Evolutionary conservation across 352 stramenopile species (phyloP), one percentile per base, ranked within the genome.

Genomic region (Phytophthora rubi): DNA sequence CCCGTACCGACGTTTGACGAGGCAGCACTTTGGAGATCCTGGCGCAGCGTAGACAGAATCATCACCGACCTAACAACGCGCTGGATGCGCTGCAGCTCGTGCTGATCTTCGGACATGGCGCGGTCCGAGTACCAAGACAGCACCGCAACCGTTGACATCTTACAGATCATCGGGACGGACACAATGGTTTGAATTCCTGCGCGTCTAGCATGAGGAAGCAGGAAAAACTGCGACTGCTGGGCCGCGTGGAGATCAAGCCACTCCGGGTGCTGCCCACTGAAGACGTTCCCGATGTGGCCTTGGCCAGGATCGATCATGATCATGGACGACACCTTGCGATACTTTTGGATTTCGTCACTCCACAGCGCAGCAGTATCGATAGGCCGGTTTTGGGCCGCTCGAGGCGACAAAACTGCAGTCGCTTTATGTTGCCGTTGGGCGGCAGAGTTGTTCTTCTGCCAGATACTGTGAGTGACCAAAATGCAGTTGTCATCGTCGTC

Each of bases 221-320:
- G 67, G 56, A 95, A 95, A 65, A 92, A 92, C 18, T 92, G 81
- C 3, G 74, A 83, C 58, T 95, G 87, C 47, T 83, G 73, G 0
- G 70, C 75, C 7, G 65, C 65, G 33, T 70, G 65, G 1, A 93
- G 52, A 33, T 82, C 79, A 28, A 95, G 70, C 84, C 86, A 93
- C 53, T 92, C 85, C 0, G 87, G 83, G 16, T 92, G 84, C 48
- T 93, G 87, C 0, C 70, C 75, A 58, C 85, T 93, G 48, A 86
- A 95, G 7, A 95, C 87, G 13, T 62, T 88, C 10, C 87, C 87
- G 10, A 83, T 85, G 60, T 92, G 85, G 3, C 85, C 87, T 66
- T 95, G 87, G 6, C 87, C 83, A 21, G 87, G 87, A 59, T 95
- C 87, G 42, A 93, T 79, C 70, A 93, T 86, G 71, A 95, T 78